Evolutionary conservation across 1,284 basidiomycete genomes (phyloP), one percentile per base, ranked within the genome.

Genomic region (Bjerkandera adusta): DNA sequence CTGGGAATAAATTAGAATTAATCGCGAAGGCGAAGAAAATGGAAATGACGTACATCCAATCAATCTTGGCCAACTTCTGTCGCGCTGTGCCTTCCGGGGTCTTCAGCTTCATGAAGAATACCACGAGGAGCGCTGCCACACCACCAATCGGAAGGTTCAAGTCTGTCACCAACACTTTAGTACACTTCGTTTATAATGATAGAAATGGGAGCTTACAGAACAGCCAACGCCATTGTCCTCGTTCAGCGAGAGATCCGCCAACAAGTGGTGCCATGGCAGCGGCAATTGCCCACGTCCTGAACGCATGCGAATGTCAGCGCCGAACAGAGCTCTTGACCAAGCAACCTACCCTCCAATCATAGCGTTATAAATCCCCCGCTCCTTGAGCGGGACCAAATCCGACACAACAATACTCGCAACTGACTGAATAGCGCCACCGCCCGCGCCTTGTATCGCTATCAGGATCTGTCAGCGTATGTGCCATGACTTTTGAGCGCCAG

Each of bases 1-100:
- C 69, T 71, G 38, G 11, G 25, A 39, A 10, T 22, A 25, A 70
- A 40, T 68, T 68, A 71, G n/a, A 69, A 20, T 5, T 48, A 67
- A 33, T 30, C 42, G 41, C 30, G 10, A 22, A 36, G 27, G 16
- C n/a, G 13, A 21, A 33, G 24, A 12, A 6, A 20, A 12, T 32
- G 32, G n/a, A 34, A 10, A 18, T 20, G 8, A 57, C 69, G 36
- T 47, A 70, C 68, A 68, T 58, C 70, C 70, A 72, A 50, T 74
- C 71, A 25, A 73, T 61, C 27, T 57, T 43, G 2, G 37, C 44
- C 11, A 72, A 34, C 50, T 70, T 71, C 25, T 66, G 56, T n/a
- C 51, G 51, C 29, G 71, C 54, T 0, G 52, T 55, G 2, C 60
- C 64, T n/a, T 57, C 59, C 3, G 72, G 71, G 10, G 60, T 64